Base-by-base conservation (phyloP, 192 early-diverging fungal species). In the Phycomyces blakesleeanus region DNA sequence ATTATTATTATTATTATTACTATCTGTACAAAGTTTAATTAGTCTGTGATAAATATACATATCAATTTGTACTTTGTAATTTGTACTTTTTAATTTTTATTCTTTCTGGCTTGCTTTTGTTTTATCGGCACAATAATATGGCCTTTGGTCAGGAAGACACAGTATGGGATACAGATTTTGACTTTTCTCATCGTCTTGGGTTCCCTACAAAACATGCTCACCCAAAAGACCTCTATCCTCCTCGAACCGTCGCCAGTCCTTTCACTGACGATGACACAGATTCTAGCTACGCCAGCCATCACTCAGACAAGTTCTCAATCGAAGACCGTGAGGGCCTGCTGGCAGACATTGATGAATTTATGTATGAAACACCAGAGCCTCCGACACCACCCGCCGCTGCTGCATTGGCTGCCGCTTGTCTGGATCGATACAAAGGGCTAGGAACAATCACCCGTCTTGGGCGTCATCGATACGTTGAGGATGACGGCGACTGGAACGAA, bases 181-280 rank as follows among this genome's bases (percentile, higher is more conserved):
- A 34, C 7, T 34, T 34, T 34, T 34, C 29, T 34, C 29, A 34
- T 34, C 29, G 29, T 34, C 29, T 34, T 34, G 29, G 29, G 3
- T 34, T 34, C 29, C 29, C 29, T 34, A 34, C 29, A 34, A 34
- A 34, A 34, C 29, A 34, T 7, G 2, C 29, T 34, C 29, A 34
- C 29, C 29, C 29, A 34, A 34, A 34, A 34, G 29, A 34, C 3
- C 29, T 34, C 7, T 34, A 34, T 34, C 29, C 37, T 51, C 34
- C 51, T 49, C 20, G 51, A 53, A 10, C 27, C 22, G 39, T 55
- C 34, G 37, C 18, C 51, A 37, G 44, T 22, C 25, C 29, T 9
- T 25, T 40, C 20, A 21, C 51, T 40, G 61, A 63, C 41, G 61
- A 63, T 63, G 61, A 55, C 53, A 63, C 61, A 0, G 51, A 54